phyloP scores from a whole-genome alignment of 768 basidiomycete species.

The Galerina sulciceps region DNA sequence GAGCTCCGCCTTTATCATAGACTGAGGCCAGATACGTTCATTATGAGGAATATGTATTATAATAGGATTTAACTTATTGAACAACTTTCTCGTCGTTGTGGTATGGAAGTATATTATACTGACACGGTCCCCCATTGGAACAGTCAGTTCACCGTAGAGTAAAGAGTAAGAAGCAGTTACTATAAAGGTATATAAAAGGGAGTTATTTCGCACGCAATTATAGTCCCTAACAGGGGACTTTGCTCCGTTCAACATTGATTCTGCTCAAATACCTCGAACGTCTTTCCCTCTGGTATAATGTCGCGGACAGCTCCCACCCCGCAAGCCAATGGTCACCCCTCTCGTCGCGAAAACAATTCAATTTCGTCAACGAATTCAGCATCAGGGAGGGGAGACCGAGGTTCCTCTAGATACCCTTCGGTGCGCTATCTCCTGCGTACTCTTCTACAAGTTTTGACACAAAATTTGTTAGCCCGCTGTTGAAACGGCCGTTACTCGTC shows the following conservation, averaged over 20 bases:
- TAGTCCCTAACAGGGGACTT: slow-evolving; percentile 12
- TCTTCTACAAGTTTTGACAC: slow-evolving; percentile 1
- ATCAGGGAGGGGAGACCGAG: slow-evolving; percentile 46
- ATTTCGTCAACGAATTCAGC: slow-evolving; percentile 51
- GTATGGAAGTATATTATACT: too few species aligned
- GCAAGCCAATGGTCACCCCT: slow-evolving; percentile 40
- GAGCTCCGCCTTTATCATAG: slow-evolving; percentile 35
- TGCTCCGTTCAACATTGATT: slow-evolving; percentile 7
- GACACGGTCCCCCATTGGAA: too few species aligned
- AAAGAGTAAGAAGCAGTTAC: too few species aligned
- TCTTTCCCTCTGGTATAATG: slow-evolving; percentile 23
- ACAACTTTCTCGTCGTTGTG: neutral
- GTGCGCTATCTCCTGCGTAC: slow-evolving; percentile 28
- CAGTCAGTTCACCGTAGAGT: too few species aligned
- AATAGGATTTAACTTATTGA: slow-evolving; percentile 10
- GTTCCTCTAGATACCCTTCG: slow-evolving; percentile 37
- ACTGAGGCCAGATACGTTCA: neutral
- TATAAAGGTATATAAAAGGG: neutral
- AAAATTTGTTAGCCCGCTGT: slow-evolving; percentile 63
- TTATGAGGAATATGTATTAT: neutral
- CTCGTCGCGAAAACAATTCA: slow-evolving; percentile 59
- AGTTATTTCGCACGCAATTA: slow-evolving; percentile 6
- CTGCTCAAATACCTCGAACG: neutral
- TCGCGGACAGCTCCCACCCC: slow-evolving; percentile 30
- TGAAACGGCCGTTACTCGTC: slow-evolving; percentile 89